Base-by-base conservation (phyloP, 192 early-diverging fungal genomes). In the Coemansia sp. region DNA sequence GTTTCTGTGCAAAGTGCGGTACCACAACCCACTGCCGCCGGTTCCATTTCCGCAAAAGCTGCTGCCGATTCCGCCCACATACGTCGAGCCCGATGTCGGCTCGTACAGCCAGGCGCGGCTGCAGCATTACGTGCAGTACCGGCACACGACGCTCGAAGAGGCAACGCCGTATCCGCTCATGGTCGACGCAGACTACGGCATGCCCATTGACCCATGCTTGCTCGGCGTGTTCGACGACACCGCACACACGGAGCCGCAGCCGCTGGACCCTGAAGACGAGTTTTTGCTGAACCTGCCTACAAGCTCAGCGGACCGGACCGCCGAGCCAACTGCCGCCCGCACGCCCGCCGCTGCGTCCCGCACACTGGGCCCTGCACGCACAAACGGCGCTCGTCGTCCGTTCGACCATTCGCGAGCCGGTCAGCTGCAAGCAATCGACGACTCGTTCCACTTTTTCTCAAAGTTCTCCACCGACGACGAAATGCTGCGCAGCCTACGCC, bases 21-120 rank as follows among this genome's bases (percentile, higher is more conserved):
- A 83, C 56, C 73, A 77, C 34, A 83, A 83, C 57, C 72, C 82
- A 38, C 60, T 83, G 20, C 82, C 82, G 22, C 59, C 65, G 36
- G 71, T 83, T 4, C 82, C 82, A 2, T 81, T 83, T 40, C 78
- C 82, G 11, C 82, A 78, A 61, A 83, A 83, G 60, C 74, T 83
- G 11, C 68, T 83, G 46, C 70, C 77, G n/a, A 70, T 82, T 56
- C 79, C 79, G 20, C 79, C 79, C 8, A 82, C 79, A 4, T 76
- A 82, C 17, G 74, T 81, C 4, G 72, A 81, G 57, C 51, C 82
- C 19, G 65, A 59, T 48, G 77, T 62, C 3, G 79, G 79, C 5
- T 75, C 72, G 25, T 77, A 77, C 61, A 75, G 67, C 57, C 79
- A 82, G 62, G 74, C 79, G 31, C 69, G 74, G 21, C 69, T 72